Conservation (phyloP, 805 yeast genomes). For the Myxozyma lipomycoides region DNA sequence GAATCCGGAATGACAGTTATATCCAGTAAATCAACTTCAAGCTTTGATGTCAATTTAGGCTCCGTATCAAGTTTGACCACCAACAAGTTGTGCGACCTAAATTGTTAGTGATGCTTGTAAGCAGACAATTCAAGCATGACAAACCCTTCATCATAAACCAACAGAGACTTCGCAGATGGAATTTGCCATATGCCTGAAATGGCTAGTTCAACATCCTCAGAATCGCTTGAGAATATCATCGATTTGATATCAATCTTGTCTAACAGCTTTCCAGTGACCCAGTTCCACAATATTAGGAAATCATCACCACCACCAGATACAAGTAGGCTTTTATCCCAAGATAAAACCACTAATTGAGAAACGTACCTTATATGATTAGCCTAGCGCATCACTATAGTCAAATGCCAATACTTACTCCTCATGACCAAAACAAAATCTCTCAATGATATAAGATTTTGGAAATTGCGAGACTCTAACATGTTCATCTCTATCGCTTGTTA, state of each 20-base stretch:
- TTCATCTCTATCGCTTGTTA: conserved; percentile 93
- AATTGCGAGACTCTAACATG: conserved; percentile 80
- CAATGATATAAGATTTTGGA: conserved; percentile 74
- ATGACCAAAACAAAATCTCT: conserved; percentile 84
- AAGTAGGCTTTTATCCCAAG: conserved; percentile 49
- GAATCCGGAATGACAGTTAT: conserved; percentile 33
- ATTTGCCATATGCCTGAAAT: conserved; percentile 31
- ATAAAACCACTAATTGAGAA: conserved; percentile 57
- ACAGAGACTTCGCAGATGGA: conserved; percentile 35
- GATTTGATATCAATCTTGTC: conserved; percentile 42
- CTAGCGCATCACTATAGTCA: not conserved
- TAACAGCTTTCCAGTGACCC: conserved; percentile 55
- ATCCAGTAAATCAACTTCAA: conserved; percentile 21
- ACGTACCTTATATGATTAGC: conserved; percentile 38
- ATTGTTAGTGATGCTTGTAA: too few relatives aligned
- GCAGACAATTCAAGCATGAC: conserved; percentile 38
- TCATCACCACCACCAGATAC: conserved; percentile 92
- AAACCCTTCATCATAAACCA: conserved; percentile 48
- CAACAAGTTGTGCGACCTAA: conserved; percentile 10
- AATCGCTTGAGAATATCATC: conserved; percentile 40
- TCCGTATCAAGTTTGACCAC: conserved; percentile 23
- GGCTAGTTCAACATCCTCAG: conserved; percentile 45
- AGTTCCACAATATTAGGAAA: conserved; percentile 69
- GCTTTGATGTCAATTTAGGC: conserved; percentile 36
- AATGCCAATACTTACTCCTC: conserved; percentile 49